Evolutionary conservation across 495 filamentous ascomycete genomes (phyloP).

Genomic region (Oidiodendron maius): DNA sequence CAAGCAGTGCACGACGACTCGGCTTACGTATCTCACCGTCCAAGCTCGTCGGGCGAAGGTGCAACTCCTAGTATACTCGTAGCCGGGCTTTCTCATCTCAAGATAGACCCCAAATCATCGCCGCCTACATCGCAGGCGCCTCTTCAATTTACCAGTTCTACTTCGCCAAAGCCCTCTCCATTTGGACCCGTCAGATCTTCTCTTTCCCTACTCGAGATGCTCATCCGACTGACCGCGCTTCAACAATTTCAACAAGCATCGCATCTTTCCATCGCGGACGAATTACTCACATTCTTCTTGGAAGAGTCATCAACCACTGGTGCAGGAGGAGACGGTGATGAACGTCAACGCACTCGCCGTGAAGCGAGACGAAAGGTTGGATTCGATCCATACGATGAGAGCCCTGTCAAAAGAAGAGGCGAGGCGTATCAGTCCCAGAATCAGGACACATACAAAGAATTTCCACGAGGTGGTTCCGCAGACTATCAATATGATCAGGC

Average conservation of each 20-base stretch:
- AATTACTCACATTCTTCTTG: conserved; percentile 91
- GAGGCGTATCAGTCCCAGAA: conserved; percentile 20
- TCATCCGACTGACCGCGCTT: conserved; percentile 86
- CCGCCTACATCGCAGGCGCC: conserved; percentile 18
- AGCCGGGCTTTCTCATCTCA: conserved; percentile 9
- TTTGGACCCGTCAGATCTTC: conserved; percentile 64
- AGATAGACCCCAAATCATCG: conserved; percentile 17
- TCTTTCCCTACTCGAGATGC: conserved; percentile 88
- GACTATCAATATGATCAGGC: conserved; percentile 4
- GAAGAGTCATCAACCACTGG: conserved; percentile 70
- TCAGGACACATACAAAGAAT: conserved; percentile 2
- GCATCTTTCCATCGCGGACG: conserved; percentile 90
- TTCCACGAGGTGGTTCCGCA: conserved; percentile 8
- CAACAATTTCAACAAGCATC: conserved; percentile 95
- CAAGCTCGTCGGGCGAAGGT: conserved; percentile 11
- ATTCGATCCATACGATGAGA: conserved; percentile 65
- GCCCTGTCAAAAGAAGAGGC: conserved; percentile 17
- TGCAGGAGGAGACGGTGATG: conserved; percentile 64
- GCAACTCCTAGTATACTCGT: conserved; percentile 5
- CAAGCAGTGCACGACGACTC: conserved; percentile 23
- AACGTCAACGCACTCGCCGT: conserved; percentile 60
- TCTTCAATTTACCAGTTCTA: conserved; percentile 9
- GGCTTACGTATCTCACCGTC: conserved; percentile 20
- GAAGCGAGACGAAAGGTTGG: conserved; percentile 76
- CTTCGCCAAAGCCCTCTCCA: conserved; percentile 22